These are phyloP conservation scores for Parmales sp. DNA, from an alignment of 108 stramenopile species.

Conservation along the genomic window DNA sequence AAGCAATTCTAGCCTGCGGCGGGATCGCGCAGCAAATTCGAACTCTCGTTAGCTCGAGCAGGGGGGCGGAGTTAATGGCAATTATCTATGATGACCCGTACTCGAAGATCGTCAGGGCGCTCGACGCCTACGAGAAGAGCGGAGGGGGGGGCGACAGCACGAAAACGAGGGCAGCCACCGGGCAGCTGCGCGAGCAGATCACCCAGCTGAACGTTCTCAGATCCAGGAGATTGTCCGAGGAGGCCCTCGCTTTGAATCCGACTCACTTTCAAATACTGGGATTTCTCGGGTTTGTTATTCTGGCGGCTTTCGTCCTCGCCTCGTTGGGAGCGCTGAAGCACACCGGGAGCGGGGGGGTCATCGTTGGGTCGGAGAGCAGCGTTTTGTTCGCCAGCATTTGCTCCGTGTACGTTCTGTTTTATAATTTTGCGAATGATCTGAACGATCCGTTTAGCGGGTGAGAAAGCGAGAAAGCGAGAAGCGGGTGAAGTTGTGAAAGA, in stretches of 20 bases:
- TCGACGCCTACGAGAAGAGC: slow-evolving; percentile 17
- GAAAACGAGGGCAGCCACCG: slow-evolving; percentile 22
- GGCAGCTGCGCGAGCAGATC: slow-evolving; percentile 33
- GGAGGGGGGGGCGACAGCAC: slow-evolving; percentile 14
- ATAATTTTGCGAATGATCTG: slow-evolving; percentile 49
- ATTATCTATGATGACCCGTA: slow-evolving; percentile 57
- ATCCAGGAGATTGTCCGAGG: slow-evolving; percentile 43
- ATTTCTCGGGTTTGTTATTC: neutral
- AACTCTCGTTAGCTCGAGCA: slow-evolving; percentile 34
- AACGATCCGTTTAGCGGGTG: slow-evolving; percentile 54
- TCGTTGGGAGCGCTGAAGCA: slow-evolving; percentile 14
- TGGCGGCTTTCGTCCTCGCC: neutral
- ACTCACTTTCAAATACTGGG: neutral
- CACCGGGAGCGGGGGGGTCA: slow-evolving; percentile 30
- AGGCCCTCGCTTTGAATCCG: slow-evolving; percentile 45
- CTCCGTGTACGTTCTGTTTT: slow-evolving; percentile 51
- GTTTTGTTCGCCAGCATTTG: slow-evolving; percentile 43
- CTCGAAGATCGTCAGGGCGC: slow-evolving; percentile 34
- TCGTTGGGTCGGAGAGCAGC: too few relatives aligned
- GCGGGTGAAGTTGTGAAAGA: too few relatives aligned
- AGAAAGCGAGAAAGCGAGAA: too few relatives aligned
- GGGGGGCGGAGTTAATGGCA: slow-evolving; percentile 47
- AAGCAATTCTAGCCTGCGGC: slow-evolving; percentile 28
- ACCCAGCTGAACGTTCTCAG: slow-evolving; percentile 35
- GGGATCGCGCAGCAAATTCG: slow-evolving; percentile 49